These are phyloP conservation scores for Leccinum insolens DNA, from an alignment of 1,284 basidiomycete species.

Conservation along the genomic window DNA sequence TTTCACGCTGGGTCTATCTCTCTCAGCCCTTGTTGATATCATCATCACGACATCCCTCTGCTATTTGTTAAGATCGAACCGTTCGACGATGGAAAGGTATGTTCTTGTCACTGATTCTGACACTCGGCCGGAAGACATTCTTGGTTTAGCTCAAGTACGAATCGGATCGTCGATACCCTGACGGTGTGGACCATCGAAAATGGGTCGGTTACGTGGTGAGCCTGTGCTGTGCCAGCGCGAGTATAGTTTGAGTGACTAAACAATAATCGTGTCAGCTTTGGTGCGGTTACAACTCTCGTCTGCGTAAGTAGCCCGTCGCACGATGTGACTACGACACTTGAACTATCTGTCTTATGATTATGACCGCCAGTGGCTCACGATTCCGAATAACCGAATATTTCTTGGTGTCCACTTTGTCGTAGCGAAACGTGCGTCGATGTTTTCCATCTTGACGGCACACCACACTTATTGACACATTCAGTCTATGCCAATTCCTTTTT, in stretches of 20 bases:
- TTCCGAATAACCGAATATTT: slow-evolving; percentile 44
- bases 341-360: background rate
- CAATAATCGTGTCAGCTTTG: slow-evolving; percentile 32
- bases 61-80: slow-evolving; percentile 42
- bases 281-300: slow-evolving; percentile 42
- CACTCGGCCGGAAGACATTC: background rate
- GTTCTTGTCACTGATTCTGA: background rate
- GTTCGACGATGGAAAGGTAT: slow-evolving; percentile 40
- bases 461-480: background rate
- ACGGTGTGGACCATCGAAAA: slow-evolving; percentile 55
- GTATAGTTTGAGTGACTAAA: background rate
- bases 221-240: background rate
- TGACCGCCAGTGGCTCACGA: slow-evolving; percentile 42
- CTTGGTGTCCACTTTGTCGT: slow-evolving; percentile 51
- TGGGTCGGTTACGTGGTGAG: slow-evolving; percentile 49
- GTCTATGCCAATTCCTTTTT: slow-evolving; percentile 31
- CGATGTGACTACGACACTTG: background rate
- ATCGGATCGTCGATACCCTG: slow-evolving; percentile 47
- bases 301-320: slow-evolving; percentile 37
- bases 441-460: background rate
- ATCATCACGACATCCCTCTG: slow-evolving; percentile 49
- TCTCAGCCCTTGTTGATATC: slow-evolving; percentile 50
- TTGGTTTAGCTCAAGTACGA: slow-evolving; percentile 37
- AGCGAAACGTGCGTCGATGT: slow-evolving; percentile 41
- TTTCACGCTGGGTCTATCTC: slow-evolving; percentile 51